phyloP scores from a whole-genome alignment of 2,329 filamentous ascomycete genomes.

The Meredithiella fracta region DNA sequence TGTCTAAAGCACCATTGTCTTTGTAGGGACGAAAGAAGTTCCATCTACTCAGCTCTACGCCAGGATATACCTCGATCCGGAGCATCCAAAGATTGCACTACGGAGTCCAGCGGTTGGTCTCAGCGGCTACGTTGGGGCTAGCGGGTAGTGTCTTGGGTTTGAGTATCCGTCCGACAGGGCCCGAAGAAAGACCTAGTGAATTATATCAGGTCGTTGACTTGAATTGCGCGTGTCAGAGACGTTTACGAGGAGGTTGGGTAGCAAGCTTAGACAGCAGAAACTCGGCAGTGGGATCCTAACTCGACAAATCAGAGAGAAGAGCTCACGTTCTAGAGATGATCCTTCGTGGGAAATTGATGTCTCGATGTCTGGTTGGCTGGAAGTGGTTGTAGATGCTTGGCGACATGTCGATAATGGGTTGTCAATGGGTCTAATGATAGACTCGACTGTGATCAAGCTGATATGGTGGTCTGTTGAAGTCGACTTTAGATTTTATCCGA shows the following conservation, averaged over 20 bases:
- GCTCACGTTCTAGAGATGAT: neutral
- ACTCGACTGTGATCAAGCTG: neutral
- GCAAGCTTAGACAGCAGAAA: neutral
- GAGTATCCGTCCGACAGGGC: too few species aligned
- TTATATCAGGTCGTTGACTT: too few species aligned
- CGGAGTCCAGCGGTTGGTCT: too few species aligned
- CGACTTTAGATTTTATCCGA: neutral
- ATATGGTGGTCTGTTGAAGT: neutral
- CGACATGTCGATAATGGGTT: neutral
- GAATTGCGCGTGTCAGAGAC: neutral
- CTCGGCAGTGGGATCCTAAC: neutral
- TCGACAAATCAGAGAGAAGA: neutral
- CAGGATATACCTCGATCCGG: too few species aligned
- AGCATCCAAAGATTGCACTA: too few species aligned
- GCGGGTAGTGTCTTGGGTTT: too few species aligned
- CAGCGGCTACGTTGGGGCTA: too few species aligned
- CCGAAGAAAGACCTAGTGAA: too few species aligned
- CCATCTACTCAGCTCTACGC: too few species aligned
- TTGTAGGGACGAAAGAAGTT: too few species aligned
- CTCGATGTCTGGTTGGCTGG: neutral
- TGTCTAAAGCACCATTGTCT: too few species aligned
- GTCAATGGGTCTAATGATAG: neutral
- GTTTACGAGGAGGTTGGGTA: neutral
- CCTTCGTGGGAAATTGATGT: neutral
- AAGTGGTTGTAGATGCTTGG: neutral